These are phyloP conservation scores for Citrus sp. DNA, from an alignment of 345 rosid species.

Conservation along the genomic window DNA sequence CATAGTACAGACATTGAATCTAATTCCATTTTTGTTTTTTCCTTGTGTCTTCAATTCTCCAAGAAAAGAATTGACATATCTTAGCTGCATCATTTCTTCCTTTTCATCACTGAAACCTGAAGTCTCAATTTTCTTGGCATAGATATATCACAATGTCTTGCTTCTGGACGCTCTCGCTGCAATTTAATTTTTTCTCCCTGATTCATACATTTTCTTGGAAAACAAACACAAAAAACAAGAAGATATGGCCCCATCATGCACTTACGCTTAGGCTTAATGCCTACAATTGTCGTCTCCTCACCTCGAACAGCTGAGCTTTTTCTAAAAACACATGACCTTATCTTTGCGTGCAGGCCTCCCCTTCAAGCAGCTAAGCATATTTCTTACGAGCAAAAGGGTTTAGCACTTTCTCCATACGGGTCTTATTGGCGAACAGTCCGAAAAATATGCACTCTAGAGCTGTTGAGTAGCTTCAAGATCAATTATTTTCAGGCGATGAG, in stretches of 20 bases:
- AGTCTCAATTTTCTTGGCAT: no score
- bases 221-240: neutral
- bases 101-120: neutral
- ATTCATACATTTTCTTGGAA: no score
- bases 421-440: constrained; percentile 28
- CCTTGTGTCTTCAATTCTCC: neutral
- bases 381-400: constrained; percentile 11
- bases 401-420: constrained; percentile 18
- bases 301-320: constrained; percentile 31
- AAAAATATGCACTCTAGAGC: constrained; percentile 15
- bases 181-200: no score
- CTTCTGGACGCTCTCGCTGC: no score
- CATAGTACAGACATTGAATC: no score
- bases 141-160: constrained; percentile 4
- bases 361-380: constrained; percentile 15
- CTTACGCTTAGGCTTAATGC: neutral
- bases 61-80: neutral
- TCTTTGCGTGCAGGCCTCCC: constrained; percentile 15
- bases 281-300: constrained; percentile 17
- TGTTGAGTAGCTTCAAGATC: neutral
- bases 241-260: constrained; percentile 38
- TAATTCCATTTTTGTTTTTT: no score
- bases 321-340: constrained; percentile 32
- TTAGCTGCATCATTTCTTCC: neutral
- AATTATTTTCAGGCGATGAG: constrained; percentile 19